phyloP scores from a whole-genome alignment of 805 yeast species.

The Metschnikowia dekortorum region DNA sequence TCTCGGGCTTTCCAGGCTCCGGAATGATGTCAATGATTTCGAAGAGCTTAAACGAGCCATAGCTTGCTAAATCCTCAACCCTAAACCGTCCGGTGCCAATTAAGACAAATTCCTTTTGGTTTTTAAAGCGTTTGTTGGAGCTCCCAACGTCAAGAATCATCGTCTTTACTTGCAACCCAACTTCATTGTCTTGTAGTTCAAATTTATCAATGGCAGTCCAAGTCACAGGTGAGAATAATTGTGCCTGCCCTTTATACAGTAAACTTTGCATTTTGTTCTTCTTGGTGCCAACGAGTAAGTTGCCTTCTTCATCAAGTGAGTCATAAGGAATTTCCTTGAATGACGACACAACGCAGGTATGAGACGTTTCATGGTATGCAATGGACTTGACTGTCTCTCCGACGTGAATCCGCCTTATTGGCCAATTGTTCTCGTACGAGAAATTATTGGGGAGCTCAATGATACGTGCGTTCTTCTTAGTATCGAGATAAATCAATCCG shows the following conservation, averaged over 20 bases:
- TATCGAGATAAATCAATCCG: slow-evolving; percentile 71
- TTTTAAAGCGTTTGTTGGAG: slow-evolving; percentile 38
- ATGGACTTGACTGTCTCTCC: slow-evolving; percentile 64
- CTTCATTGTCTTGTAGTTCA: slow-evolving; percentile 63
- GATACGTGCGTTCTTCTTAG: slow-evolving; percentile 62
- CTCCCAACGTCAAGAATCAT: slow-evolving; percentile 47
- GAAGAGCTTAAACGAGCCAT: slow-evolving; percentile 70
- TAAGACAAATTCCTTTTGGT: slow-evolving; percentile 62
- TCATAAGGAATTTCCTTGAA: slow-evolving; percentile 54
- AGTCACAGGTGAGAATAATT: slow-evolving; percentile 64
- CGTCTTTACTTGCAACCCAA: slow-evolving; percentile 53
- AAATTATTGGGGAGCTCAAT: slow-evolving; percentile 44
- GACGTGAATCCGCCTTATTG: slow-evolving; percentile 47
- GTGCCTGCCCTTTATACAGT: slow-evolving; percentile 56
- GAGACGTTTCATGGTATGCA: slow-evolving; percentile 63
- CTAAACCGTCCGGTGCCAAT: slow-evolving; percentile 75
- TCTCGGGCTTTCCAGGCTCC: slow-evolving; percentile 82
- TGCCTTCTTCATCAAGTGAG: slow-evolving; percentile 72
- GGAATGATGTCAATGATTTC: slow-evolving; percentile 84
- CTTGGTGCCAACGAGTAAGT: slow-evolving; percentile 52
- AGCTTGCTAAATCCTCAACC: slow-evolving; percentile 75
- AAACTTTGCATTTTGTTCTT: slow-evolving; percentile 51
- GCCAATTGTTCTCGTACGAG: slow-evolving; percentile 58
- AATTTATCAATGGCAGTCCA: slow-evolving; percentile 75
- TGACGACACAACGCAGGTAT: slow-evolving; percentile 61